Evolutionary conservation across 2,329 filamentous ascomycete genomes (phyloP), one percentile per base, ranked within the genome.

Genomic region (Waltergamsia citrina): DNA sequence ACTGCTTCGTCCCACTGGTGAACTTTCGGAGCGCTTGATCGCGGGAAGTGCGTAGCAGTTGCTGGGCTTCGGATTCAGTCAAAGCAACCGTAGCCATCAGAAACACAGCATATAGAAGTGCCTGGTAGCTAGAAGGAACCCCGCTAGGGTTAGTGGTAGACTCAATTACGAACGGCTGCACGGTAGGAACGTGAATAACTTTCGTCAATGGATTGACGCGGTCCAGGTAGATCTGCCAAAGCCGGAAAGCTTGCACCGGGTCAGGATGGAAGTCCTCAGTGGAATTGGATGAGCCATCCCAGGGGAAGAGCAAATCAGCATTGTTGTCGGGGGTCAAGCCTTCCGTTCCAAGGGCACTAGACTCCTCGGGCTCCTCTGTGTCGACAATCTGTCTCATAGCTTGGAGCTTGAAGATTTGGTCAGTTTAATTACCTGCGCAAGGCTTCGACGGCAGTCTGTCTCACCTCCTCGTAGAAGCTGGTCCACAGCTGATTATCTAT

Each of bases 141-240:
- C 62, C 65, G 10, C 60, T 57, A 15, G 78, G 59, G 39, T 74
- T 67, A 12, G 65, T 65, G 2, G 69, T 71, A 3, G 78, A 78
- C 38, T 82, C 71, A 24, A 81, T 66, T 7, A 87, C 61, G 29
- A 71, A 68, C 3, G 71, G 68, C 46, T 86, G 78, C 4, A 85
- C 54, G 0, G 77, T 77, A 0, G 83, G 82, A 2, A 80, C 70
- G 49, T 90, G 84, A 17, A 85, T 75, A 29, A 74, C 59, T 50
- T 87, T 88, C 43, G 76, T 74, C 29, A 86, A 52, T 0, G 83
- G 82, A 45, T 88, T 82, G 36, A 88, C 76, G 40, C 84, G 78
- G 32, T 85, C 76, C 6, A 86, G 59, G 43, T 80, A 87, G 7
- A 75, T 63, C 50, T 86, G 79, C 84, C 84, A 90, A 5, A 90